These are phyloP conservation scores for Kregervanrija pseudodelftensis DNA, from an alignment of 805 yeast species.

Conservation along the genomic window DNA sequence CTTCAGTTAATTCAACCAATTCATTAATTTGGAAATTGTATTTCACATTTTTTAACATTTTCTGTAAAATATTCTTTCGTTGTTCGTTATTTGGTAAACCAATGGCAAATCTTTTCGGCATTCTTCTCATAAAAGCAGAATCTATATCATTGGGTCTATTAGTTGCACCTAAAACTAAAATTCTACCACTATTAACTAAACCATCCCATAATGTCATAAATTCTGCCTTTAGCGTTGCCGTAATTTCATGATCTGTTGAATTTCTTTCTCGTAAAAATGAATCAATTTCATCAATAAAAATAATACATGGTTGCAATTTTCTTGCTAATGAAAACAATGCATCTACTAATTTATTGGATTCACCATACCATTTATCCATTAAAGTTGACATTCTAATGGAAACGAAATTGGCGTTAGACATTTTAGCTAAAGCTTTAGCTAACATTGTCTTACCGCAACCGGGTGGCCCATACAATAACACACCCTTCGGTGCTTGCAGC, in stretches of 20 bases:
- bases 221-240: conserved; percentile 90
- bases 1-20: conserved; percentile 60
- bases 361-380: conserved; percentile 98
- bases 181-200: conserved; percentile 61
- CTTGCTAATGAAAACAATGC: conserved; percentile 86
- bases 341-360: conserved; percentile 86
- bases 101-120: conserved; percentile 85
- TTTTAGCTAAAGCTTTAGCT: conserved; percentile 90
- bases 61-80: conserved; percentile 60
- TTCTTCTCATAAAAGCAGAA: conserved; percentile 81
- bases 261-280: conserved; percentile 84
- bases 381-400: conserved; percentile 89
- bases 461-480: conserved; percentile 88
- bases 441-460: conserved; percentile 98
- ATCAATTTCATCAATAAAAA: conserved; percentile 94
- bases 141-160: conserved; percentile 90
- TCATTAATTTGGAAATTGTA: conserved; percentile 59
- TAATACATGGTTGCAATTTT: conserved; percentile 88
- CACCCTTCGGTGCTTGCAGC: conserved; percentile 91
- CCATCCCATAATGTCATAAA: conserved; percentile 99
- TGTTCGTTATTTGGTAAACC: conserved; percentile 63
- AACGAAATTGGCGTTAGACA: conserved; percentile 85
- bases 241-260: conserved; percentile 86
- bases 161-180: conserved; percentile 90
- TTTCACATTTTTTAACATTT: conserved; percentile 59